These are phyloP conservation scores for Linum trigynum DNA, from an alignment of 345 rosid genomes.

Conservation along the genomic window DNA sequence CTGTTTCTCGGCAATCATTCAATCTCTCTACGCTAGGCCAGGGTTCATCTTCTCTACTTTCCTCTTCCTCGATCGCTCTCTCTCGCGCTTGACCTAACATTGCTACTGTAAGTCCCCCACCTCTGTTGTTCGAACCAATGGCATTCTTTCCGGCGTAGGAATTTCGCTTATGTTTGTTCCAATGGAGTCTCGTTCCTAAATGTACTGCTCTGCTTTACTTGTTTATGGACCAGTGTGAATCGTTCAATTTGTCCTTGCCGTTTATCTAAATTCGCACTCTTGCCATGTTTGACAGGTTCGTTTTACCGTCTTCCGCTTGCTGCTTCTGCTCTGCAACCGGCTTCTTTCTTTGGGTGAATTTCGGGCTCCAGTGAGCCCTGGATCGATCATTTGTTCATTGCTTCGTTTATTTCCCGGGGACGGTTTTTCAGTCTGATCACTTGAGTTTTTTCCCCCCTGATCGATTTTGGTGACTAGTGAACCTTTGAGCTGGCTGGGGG, in stretches of 20 bases:
- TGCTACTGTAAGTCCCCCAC: background rate
- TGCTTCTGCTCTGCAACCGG: background rate
- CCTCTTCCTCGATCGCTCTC: background rate
- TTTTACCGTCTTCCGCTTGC: background rate
- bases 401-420: background rate
- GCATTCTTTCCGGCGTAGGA: background rate
- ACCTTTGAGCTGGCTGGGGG: background rate
- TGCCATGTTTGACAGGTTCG: background rate
- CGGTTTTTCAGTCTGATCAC: background rate
- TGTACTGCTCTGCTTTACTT: background rate
- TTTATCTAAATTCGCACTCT: background rate
- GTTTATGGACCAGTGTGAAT: background rate
- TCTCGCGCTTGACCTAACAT: too few species aligned
- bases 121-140: background rate
- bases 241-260: background rate
- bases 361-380: background rate
- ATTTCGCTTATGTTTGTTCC: background rate
- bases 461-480: background rate
- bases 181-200: background rate
- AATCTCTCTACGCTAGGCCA: background rate
- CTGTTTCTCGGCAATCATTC: too few species aligned
- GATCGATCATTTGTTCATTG: background rate
- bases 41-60: background rate
- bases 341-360: background rate
- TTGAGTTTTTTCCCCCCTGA: background rate